Conservation (phyloP, 2,329 filamentous ascomycete genomes). For the Colletotrichum caudatum region DNA sequence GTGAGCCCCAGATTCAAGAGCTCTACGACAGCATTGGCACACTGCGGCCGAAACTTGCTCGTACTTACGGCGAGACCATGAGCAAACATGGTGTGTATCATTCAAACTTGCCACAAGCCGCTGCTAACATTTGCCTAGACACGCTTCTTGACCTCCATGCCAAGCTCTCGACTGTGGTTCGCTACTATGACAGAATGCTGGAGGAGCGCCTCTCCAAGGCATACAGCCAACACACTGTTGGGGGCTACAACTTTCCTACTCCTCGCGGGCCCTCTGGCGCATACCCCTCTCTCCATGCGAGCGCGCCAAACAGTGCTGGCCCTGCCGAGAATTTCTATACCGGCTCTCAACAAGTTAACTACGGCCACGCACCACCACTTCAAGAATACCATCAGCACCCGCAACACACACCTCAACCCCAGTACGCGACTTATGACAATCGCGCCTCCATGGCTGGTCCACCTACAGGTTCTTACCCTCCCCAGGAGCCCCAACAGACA, state of each 20-base stretch:
- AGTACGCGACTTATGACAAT: slow-evolving; percentile 59
- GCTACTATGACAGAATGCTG: slow-evolving; percentile 98
- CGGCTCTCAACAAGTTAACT: slow-evolving; percentile 66
- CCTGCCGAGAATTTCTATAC: slow-evolving; percentile 87
- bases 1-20: slow-evolving; percentile 97
- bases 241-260: slow-evolving; percentile 71
- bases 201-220: slow-evolving; percentile 94
- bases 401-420: slow-evolving; percentile 54
- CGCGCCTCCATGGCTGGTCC: slow-evolving; percentile 56
- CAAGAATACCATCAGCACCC: slow-evolving; percentile 64
- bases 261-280: slow-evolving; percentile 67
- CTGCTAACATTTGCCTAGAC: slow-evolving; percentile 67
- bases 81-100: slow-evolving; percentile 88
- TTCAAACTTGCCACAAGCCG: background rate
- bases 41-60: slow-evolving; percentile 89
- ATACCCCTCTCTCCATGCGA: slow-evolving; percentile 77
- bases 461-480: slow-evolving; percentile 58
- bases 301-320: slow-evolving; percentile 59
- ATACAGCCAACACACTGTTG: slow-evolving; percentile 83
- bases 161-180: slow-evolving; percentile 94
- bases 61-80: slow-evolving; percentile 98
- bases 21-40: slow-evolving; percentile 97
- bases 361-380: slow-evolving; percentile 61
- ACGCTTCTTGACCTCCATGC: slow-evolving; percentile 93
- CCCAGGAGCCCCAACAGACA: slow-evolving; percentile 60